Evolutionary conservation across 2,329 filamentous ascomycete genomes (phyloP).

Genomic region (Aspergillus phoenicis): DNA sequence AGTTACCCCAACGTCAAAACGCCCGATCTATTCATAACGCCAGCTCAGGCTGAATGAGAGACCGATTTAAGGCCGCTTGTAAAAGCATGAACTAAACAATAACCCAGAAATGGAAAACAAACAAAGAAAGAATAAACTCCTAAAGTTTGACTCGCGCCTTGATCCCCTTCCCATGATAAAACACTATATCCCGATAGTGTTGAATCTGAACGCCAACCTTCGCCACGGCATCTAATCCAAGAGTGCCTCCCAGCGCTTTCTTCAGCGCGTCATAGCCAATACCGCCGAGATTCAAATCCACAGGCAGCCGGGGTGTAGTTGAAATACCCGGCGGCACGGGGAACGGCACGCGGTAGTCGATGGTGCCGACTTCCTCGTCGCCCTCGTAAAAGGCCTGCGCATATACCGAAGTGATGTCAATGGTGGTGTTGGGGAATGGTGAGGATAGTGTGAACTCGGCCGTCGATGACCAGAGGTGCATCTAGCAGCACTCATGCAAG

Average conservation of each 20-base stretch:
- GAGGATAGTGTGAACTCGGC: conserved; percentile 83
- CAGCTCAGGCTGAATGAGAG: not conserved
- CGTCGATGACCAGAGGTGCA: conserved; percentile 84
- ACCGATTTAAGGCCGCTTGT: not conserved
- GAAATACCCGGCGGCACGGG: conserved; percentile 74
- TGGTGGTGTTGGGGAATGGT: conserved; percentile 70
- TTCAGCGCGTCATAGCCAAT: conserved; percentile 82
- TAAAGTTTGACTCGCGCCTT: conserved; percentile 61
- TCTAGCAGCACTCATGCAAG: conserved; percentile 25
- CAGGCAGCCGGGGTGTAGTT: conserved; percentile 74
- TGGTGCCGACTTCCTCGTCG: conserved; percentile 74
- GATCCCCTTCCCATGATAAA: conserved; percentile 71
- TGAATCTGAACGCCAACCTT: conserved; percentile 74
- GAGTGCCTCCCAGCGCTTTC: conserved; percentile 74
- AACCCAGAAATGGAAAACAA: not conserved
- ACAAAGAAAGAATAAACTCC: conserved; percentile 8
- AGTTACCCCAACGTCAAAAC: not conserved
- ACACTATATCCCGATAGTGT: conserved; percentile 71
- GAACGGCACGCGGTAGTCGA: conserved; percentile 74
- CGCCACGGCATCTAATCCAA: conserved; percentile 79
- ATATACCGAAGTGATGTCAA: conserved; percentile 78
- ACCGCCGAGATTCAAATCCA: conserved; percentile 74
- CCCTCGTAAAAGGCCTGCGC: conserved; percentile 85
- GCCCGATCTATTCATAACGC: conserved; percentile 3
- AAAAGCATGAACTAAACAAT: not conserved